These are phyloP conservation scores for Curvularia verruculosa DNA, from an alignment of 2,329 filamentous ascomycete genomes.

Conservation along the genomic window DNA sequence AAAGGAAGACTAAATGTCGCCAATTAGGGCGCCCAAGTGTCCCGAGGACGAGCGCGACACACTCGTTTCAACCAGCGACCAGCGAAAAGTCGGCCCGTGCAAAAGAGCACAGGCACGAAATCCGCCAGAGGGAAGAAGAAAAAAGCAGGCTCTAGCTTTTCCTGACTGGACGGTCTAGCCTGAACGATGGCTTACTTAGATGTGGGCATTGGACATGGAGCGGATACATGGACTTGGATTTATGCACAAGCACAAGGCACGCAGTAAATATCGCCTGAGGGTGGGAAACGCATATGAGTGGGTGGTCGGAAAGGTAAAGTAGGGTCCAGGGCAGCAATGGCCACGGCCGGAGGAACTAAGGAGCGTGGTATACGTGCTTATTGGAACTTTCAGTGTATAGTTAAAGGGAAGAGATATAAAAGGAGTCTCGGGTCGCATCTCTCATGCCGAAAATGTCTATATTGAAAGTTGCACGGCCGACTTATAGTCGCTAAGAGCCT, in stretches of 20 bases:
- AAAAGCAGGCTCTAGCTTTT: neutral
- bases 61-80: neutral
- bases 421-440: neutral
- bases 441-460: neutral
- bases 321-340: neutral
- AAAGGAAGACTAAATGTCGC: conserved; percentile 2
- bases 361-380: neutral
- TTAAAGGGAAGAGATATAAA: neutral
- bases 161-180: neutral
- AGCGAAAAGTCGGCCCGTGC: neutral
- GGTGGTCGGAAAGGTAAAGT: conserved; percentile 11
- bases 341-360: neutral
- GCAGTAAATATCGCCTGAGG: neutral
- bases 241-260: neutral
- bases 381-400: neutral
- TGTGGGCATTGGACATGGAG: neutral
- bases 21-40: neutral
- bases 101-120: neutral
- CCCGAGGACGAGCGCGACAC: neutral
- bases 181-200: neutral
- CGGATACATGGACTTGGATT: neutral
- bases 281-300: neutral
- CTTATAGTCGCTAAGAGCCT: neutral
- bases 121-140: neutral
- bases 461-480: neutral